These are phyloP conservation scores for Panicum virgatum DNA, from an alignment of 202 grass and related monocot species.

Conservation along the genomic window DNA sequence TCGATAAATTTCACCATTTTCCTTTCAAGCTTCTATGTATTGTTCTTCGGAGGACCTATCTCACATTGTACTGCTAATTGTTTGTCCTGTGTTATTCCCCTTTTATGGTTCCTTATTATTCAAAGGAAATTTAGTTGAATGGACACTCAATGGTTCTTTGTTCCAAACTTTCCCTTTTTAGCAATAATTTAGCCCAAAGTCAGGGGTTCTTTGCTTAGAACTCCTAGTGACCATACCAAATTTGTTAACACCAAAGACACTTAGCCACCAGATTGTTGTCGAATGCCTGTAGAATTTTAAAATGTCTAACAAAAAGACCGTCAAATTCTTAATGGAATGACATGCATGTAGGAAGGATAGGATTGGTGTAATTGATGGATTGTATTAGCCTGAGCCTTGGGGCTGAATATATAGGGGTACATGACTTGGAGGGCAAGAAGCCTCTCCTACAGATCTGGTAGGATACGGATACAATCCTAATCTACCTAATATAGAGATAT, in stretches of 20 bases:
- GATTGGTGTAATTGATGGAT: no score
- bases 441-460: no score
- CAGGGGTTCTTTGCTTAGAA: not conserved
- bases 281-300: not conserved
- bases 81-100: not conserved
- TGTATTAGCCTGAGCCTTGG: no score
- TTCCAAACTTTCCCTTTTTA: not conserved
- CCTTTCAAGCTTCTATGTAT: not conserved
- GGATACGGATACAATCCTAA: no score
- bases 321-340: not conserved
- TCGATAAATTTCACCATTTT: not conserved
- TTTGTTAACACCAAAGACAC: not conserved
- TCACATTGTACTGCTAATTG: not conserved
- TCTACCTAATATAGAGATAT: no score
- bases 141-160: not conserved
- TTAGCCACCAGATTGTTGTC: not conserved
- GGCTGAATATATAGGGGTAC: no score
- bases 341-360: no score
- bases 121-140: not conserved
- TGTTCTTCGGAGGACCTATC: not conserved
- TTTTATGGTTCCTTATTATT: not conserved
- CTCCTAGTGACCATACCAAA: not conserved
- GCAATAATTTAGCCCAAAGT: not conserved
- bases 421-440: no score
- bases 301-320: not conserved